Evolutionary conservation across 2,329 filamentous ascomycete species (phyloP).

Genomic region (Paecilomyces sp.): DNA sequence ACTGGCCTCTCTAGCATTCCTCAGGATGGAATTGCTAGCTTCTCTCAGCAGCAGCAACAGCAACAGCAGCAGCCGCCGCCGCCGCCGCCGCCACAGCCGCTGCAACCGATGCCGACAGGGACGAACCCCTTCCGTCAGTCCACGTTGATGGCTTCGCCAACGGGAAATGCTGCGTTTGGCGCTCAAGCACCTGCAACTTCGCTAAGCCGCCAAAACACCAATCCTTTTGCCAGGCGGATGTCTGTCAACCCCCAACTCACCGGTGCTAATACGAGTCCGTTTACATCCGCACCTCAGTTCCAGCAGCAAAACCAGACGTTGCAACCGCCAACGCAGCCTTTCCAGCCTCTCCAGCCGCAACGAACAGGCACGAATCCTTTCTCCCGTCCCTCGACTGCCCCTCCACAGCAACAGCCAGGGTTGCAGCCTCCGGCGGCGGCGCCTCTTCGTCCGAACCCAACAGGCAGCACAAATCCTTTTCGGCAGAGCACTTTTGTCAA

Average conservation of each 20-base stretch:
- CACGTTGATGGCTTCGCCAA: conserved; percentile 55
- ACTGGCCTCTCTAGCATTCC: conserved; percentile 39
- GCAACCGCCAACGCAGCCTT: conserved; percentile 31
- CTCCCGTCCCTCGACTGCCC: conserved; percentile 45
- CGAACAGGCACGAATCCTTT: conserved; percentile 69
- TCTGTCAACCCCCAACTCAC: conserved; percentile 25
- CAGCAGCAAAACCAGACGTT: conserved; percentile 22
- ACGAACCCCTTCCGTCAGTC: conserved; percentile 95
- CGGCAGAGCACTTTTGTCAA: conserved; percentile 85
- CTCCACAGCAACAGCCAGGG: conserved; percentile 24
- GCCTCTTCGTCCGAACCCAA: conserved; percentile 65
- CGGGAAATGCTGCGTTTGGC: conserved; percentile 38
- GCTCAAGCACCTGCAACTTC: conserved; percentile 40
- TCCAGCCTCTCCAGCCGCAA: conserved; percentile 48
- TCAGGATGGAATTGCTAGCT: conserved; percentile 42
- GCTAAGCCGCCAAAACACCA: conserved; percentile 63
- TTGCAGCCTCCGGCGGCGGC: conserved; percentile 29
- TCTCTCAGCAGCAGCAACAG: conserved; percentile 39
- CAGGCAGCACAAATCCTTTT: conserved; percentile 91
- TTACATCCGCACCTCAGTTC: conserved; percentile 15
- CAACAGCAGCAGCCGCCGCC: conserved; percentile 38
- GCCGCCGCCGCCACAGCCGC: conserved; percentile 27
- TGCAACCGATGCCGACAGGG: conserved; percentile 22
- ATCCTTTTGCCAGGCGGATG: conserved; percentile 70
- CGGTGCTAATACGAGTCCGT: conserved; percentile 11